A percentile compares a stretch with the other conserved stretches of the same genome.
These are phyloP conservation scores for Ogataea pini DNA, from an alignment of 805 yeast genomes.

Conservation along the genomic window DNA sequence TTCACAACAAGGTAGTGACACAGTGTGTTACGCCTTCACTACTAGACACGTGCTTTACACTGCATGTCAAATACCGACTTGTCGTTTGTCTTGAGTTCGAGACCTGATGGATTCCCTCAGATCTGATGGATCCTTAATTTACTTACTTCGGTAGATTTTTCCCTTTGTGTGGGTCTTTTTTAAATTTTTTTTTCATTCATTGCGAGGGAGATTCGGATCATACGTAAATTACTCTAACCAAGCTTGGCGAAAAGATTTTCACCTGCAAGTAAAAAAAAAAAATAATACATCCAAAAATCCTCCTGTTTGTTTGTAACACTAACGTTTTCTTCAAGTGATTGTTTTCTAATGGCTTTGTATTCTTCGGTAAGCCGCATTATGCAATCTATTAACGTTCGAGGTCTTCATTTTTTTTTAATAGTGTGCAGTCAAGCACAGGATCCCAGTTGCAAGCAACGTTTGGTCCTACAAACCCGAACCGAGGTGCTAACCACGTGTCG, in stretches of 20 bases:
- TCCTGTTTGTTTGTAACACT: neutral
- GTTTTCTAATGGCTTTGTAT: no score
- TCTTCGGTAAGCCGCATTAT: constrained; percentile 1
- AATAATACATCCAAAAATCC: no score
- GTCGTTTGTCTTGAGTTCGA: no score
- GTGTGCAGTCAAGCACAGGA: constrained; percentile 1
- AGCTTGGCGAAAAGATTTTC: neutral
- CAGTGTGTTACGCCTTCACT: no score
- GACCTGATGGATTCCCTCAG: no score
- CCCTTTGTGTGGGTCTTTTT: neutral
- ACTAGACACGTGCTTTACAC: no score
- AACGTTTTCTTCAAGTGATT: neutral
- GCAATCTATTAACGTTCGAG: neutral
- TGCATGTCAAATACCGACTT: no score
- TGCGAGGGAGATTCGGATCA: neutral
- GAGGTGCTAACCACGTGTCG: no score
- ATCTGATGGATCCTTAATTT: neutral
- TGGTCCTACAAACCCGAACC: neutral
- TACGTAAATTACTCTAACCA: no score
- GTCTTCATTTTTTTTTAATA: neutral
- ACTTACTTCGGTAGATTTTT: no score
- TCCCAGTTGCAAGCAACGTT: no score
- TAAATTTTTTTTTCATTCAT: neutral
- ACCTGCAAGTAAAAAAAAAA: neutral
- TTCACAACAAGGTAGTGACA: no score